phyloP scores from a whole-genome alignment of 1,284 basidiomycete species.

The Coriolopsis trogii region DNA sequence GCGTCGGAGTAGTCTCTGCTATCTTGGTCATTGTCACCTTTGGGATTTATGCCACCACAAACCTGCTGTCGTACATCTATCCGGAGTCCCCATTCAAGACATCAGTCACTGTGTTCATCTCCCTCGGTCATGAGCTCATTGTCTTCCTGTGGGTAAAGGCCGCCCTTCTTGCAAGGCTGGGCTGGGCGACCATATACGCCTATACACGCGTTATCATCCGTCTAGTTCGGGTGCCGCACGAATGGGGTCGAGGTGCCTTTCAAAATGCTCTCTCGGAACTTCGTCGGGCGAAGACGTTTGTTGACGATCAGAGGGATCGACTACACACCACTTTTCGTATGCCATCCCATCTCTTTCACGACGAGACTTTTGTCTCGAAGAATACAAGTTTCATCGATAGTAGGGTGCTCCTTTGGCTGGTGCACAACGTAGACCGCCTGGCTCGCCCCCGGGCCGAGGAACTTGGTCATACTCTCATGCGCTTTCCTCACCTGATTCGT shows the following conservation, averaged over 20 bases:
- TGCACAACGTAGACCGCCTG: slow-evolving; percentile 1
- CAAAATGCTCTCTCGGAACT: not conserved
- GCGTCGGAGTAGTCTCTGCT: slow-evolving; percentile 3
- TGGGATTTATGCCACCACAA: slow-evolving; percentile 6
- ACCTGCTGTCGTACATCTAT: slow-evolving; percentile 8
- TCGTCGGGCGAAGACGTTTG: not conserved
- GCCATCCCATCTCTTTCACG: slow-evolving; percentile 2
- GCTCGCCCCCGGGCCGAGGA: not conserved
- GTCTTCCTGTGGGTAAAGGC: no score
- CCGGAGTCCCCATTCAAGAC: slow-evolving; percentile 20
- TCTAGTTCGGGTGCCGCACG: no score
- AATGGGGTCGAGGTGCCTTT: not conserved
- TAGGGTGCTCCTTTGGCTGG: slow-evolving; percentile 1
- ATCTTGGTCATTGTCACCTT: slow-evolving; percentile 8
- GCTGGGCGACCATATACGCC: no score
- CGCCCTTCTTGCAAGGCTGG: no score
- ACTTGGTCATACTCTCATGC: not conserved
- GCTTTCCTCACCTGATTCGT: slow-evolving; percentile 4
- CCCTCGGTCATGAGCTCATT: no score
- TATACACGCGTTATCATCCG: no score
- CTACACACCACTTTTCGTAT: not conserved
- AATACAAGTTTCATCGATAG: slow-evolving; percentile 3
- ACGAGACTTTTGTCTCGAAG: not conserved
- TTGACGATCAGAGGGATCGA: not conserved
- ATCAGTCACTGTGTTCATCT: slow-evolving; percentile 7